phyloP scores from a whole-genome alignment of 768 basidiomycete genomes.

The Agaricus subrufescens region DNA sequence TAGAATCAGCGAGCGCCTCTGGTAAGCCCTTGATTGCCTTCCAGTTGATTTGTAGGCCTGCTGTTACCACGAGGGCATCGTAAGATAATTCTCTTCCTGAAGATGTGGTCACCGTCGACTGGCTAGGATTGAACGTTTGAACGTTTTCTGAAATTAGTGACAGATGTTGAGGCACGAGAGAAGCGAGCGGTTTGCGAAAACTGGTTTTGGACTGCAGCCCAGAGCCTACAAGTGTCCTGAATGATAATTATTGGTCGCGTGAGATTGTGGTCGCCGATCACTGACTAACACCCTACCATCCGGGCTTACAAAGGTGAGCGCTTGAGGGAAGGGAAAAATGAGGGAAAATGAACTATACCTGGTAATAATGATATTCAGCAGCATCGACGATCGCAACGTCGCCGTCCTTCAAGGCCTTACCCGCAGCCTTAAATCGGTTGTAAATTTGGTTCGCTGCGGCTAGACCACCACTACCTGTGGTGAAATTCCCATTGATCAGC shows the following conservation, averaged over 20 bases:
- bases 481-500: not conserved
- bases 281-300: conserved; percentile 55
- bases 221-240: conserved; percentile 89
- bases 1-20: conserved; percentile 70
- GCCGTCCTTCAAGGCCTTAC: conserved; percentile 58
- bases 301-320: conserved; percentile 49
- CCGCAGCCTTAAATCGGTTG: conserved; percentile 68
- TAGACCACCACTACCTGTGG: conserved; percentile 73
- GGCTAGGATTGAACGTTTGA: conserved; percentile 66
- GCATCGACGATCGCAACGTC: conserved; percentile 88
- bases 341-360: conserved; percentile 35
- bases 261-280: not conserved
- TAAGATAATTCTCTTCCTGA: conserved; percentile 72
- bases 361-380: conserved; percentile 81
- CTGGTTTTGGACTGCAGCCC: conserved; percentile 71
- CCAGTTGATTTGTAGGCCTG: conserved; percentile 87
- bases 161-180: conserved; percentile 74
- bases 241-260: conserved; percentile 1
- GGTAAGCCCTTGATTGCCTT: conserved; percentile 67
- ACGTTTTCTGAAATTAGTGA: conserved; percentile 69
- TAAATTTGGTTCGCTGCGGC: conserved; percentile 86
- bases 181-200: conserved; percentile 59
- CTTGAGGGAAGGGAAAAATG: conserved; percentile 6
- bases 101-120: conserved; percentile 68
- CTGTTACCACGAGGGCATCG: conserved; percentile 83